Conservation (phyloP, 495 filamentous ascomycete species). For the Jackrogersella multiformis region DNA sequence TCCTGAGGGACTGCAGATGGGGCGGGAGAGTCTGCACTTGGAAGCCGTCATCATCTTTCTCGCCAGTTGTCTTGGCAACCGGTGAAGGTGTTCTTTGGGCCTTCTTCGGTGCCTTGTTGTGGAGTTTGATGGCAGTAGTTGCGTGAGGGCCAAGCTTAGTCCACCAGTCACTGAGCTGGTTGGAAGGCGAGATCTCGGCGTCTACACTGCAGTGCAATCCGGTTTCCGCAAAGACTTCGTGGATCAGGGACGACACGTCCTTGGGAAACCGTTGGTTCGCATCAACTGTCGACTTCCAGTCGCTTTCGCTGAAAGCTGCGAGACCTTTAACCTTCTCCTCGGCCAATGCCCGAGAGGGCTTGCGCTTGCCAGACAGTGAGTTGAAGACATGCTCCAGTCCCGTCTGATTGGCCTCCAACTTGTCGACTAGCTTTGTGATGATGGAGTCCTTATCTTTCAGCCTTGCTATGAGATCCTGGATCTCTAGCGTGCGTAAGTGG, state of each 20-base stretch:
- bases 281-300: slow-evolving; percentile 55
- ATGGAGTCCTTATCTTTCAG: slow-evolving; percentile 82
- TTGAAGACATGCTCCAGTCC: slow-evolving; percentile 78
- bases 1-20: slow-evolving; percentile 34
- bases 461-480: slow-evolving; percentile 63
- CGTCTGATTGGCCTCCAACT: slow-evolving; percentile 72
- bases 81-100: background rate
- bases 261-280: slow-evolving; percentile 41
- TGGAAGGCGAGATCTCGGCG: slow-evolving; percentile 44
- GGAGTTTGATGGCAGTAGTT: slow-evolving; percentile 15
- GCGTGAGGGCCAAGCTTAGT: slow-evolving; percentile 48
- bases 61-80: slow-evolving; percentile 5
- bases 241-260: slow-evolving; percentile 49
- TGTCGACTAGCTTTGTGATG: slow-evolving; percentile 78
- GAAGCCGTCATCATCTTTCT: slow-evolving; percentile 57
- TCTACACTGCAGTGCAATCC: slow-evolving; percentile 42
- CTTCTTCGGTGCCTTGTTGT: slow-evolving; percentile 15
- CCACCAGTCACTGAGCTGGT: slow-evolving; percentile 60
- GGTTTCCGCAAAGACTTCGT: slow-evolving; percentile 47
- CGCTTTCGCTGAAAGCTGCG: slow-evolving; percentile 58
- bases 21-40: slow-evolving; percentile 62
- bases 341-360: slow-evolving; percentile 53
- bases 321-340: slow-evolving; percentile 66
- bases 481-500: slow-evolving; percentile 59
- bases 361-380: slow-evolving; percentile 64